Evolutionary conservation across 768 basidiomycete species (phyloP).

Genomic region (Collybiopsis confluens): DNA sequence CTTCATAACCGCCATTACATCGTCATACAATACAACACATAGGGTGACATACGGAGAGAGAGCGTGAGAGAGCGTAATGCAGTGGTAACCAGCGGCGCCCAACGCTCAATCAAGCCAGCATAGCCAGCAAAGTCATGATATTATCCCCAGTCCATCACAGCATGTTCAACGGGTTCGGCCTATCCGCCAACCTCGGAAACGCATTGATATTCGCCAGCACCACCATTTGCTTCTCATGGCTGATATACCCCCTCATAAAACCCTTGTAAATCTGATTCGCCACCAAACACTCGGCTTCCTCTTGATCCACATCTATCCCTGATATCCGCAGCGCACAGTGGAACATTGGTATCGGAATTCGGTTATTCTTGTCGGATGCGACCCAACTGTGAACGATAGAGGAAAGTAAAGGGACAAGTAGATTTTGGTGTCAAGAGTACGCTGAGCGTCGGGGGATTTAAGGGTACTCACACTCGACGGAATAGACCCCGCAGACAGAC

Average conservation of each 20-base stretch:
- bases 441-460: no score
- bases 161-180: constrained; percentile 47
- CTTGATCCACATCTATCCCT: constrained; percentile 63
- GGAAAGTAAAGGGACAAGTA: constrained; percentile 2
- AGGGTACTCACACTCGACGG: constrained; percentile 69
- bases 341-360: constrained; percentile 81
- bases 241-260: constrained; percentile 92
- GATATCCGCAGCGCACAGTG: constrained; percentile 70
- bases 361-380: constrained; percentile 62
- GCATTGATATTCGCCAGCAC: constrained; percentile 78
- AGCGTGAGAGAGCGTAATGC: no score
- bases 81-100: no score
- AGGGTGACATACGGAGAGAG: no score
- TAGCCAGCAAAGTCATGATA: no score
- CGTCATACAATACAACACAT: no score
- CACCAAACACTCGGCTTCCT: constrained; percentile 90
- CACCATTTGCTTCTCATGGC: constrained; percentile 92
- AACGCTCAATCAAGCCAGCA: no score
- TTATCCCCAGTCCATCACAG: constrained; percentile 2
- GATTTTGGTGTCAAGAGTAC: no score
- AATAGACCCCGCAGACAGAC: constrained; percentile 82
- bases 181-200: constrained; percentile 72
- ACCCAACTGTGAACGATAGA: constrained; percentile 64
- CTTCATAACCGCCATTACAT: no score
- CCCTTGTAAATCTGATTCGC: constrained; percentile 95